phyloP scores from a whole-genome alignment of 768 basidiomycete genomes.

The Auriscalpium microsporum region DNA sequence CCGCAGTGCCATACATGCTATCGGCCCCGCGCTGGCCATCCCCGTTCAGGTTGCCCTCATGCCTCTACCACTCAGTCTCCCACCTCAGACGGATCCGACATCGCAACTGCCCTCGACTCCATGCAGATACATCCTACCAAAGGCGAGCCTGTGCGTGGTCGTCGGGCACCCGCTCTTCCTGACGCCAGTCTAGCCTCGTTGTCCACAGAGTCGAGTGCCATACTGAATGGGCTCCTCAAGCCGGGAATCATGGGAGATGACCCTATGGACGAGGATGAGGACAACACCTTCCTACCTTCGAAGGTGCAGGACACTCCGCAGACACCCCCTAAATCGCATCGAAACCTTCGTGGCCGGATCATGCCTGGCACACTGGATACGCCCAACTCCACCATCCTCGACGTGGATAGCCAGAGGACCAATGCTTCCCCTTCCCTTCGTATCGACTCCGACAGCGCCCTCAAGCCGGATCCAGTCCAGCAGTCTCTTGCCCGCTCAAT shows the following conservation, averaged over 20 bases:
- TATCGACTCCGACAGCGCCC: slow-evolving; percentile 1
- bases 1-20: slow-evolving; percentile 51
- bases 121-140: slow-evolving; percentile 10
- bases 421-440: background rate
- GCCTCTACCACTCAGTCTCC: slow-evolving; percentile 1
- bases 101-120: slow-evolving; percentile 7
- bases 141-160: slow-evolving; percentile 16
- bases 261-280: slow-evolving; percentile 17
- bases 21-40: slow-evolving; percentile 51
- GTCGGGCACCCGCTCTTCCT: slow-evolving; percentile 20
- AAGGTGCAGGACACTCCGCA: background rate
- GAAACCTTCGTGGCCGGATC: slow-evolving; percentile 4
- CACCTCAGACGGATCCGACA: background rate
- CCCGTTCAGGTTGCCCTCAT: slow-evolving; percentile 54
- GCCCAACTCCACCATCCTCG: slow-evolving; percentile 5
- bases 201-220: slow-evolving; percentile 35
- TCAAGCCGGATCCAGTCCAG: background rate
- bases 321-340: background rate
- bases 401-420: background rate
- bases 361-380: slow-evolving; percentile 16
- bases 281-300: background rate
- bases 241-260: slow-evolving; percentile 33
- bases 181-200: slow-evolving; percentile 44
- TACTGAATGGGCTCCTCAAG: slow-evolving; percentile 38
- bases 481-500: slow-evolving; percentile 6